Base-by-base conservation (phyloP, 441 rosid species). In the Erysimum cheiri region DNA sequence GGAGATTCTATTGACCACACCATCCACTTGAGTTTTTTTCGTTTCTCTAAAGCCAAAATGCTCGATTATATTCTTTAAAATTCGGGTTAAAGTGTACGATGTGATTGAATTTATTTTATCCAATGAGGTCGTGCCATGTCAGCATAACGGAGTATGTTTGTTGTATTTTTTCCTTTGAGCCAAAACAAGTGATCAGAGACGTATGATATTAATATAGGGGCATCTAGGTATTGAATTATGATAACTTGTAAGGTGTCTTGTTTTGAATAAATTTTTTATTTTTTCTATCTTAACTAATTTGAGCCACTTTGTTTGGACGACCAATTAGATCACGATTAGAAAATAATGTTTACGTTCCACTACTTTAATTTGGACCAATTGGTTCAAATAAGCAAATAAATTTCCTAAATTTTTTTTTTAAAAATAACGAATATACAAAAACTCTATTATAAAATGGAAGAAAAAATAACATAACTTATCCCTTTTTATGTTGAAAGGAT, bases 1-100 rank as follows among this genome's bases (percentile, higher is more conserved):
- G 78, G 78, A 68, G 60, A 69, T 74, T 69, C 78, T 62, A 62
- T 68, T 55, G 78, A 74, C 78, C 78, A 68, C 58, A 74, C 60
- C 62, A 53, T 29, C 70, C 65, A 68, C 74, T 69, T 55, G 68
- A 53, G 28, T 46, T 62, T 8, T 39, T 52, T 17, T 53, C 10
- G 17, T 60, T 52, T 46, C 22, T 50, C 50, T 54, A 33, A 33
- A 60, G 49, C 73, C 70, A 74, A 24, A 28, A n/a, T 52, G 73
- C 59, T 67, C 26, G 46, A 57, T 37, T 32, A 15, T 52, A 28
- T 52, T 22, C 61, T 58, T 36, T 37, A 37, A 49, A 58, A 22
- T 8, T 60, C 13, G 64, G 49, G 69, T 44, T 60, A 74, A 74
- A 69, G 65, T 68, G 74, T 53, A 61, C 37, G 74, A 63, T 74